Evolutionary conservation across 768 basidiomycete species (phyloP), one percentile per base, ranked within the genome.

Genomic region (Hericium coralloides): DNA sequence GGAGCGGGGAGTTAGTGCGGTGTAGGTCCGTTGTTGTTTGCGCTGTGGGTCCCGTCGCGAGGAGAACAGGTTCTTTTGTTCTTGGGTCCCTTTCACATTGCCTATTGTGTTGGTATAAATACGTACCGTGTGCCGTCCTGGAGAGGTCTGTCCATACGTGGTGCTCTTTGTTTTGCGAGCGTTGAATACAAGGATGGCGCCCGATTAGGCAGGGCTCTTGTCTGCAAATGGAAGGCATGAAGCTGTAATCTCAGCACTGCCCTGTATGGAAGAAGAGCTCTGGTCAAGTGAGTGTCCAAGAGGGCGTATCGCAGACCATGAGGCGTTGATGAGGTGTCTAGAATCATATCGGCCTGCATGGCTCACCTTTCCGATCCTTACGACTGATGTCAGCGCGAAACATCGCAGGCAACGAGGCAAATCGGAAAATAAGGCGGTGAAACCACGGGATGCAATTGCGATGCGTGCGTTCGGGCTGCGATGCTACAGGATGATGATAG

Each of bases 21-120:
- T 26, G 47, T 10, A 36, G 49, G 51, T 15, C 38, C 31, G 26
- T 26, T 55, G 47, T 38, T 56, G 50, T 57, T 60, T 62, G 31
- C 31, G 59, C 59, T 55, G 48, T 23, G 36, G 38, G 45, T 45
- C 8, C 22, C 49, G 43, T 60, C 50, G 43, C 38, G 26, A 60
- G 10, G 51, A 20, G 38, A n/a, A n/a, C 49, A 38, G 23, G 39
- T 31, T 20, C 5, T 14, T 17, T 57, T 48, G 59, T 61, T 59
- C 39, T 51, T 49, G 43, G 43, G 17, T 52, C 51, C 38, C 45
- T 57, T 55, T 53, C 53, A 54, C 26, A 38, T 47, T 56, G 41
- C 55, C 53, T 52, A 52, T 61, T 56, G 60, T 59, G 58, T 58
- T 22, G 4, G 50, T 52, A 37, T 60, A 53, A 55, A 60, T 59